These are phyloP conservation scores for Aspergillus clavatus DNA, from an alignment of 2,329 filamentous ascomycete species.

Conservation along the genomic window DNA sequence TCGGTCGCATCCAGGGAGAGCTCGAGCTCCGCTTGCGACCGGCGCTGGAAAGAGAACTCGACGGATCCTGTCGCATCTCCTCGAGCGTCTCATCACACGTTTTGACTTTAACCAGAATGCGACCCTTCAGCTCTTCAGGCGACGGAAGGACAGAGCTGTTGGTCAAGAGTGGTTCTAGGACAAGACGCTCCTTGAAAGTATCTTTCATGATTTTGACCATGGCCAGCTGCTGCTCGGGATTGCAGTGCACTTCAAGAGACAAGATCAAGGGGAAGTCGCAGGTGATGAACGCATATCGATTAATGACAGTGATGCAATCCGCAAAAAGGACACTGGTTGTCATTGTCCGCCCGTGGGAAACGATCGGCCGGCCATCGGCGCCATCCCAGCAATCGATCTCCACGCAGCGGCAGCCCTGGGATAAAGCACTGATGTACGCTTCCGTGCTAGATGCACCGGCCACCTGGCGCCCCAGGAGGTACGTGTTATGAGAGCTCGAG, in stretches of 20 bases:
- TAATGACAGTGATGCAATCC: constrained; percentile 88
- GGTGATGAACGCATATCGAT: constrained; percentile 86
- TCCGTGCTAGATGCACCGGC: constrained; percentile 88
- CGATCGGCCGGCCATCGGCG: constrained; percentile 75
- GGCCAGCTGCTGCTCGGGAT: constrained; percentile 68
- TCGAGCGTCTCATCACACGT: constrained; percentile 58
- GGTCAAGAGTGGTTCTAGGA: constrained; percentile 68
- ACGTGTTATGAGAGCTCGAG: constrained; percentile 97
- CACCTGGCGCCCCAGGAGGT: constrained; percentile 85
- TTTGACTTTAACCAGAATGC: constrained; percentile 93
- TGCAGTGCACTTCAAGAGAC: constrained; percentile 94
- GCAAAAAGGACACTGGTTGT: constrained; percentile 85
- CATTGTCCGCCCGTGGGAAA: constrained; percentile 84
- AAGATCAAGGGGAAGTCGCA: constrained; percentile 89
- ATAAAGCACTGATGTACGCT: constrained; percentile 84
- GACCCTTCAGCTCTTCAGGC: constrained; percentile 76
- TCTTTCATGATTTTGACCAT: constrained; percentile 90
- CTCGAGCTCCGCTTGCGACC: constrained; percentile 65
- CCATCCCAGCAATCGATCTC: constrained; percentile 99
- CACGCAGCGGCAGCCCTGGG: constrained; percentile 86
- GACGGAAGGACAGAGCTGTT: constrained; percentile 69
- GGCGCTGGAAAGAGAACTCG: constrained; percentile 31
- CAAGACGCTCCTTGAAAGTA: constrained; percentile 72
- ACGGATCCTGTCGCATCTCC: constrained; percentile 41
- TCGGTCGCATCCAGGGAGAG: constrained; percentile 66